These are phyloP conservation scores for Arxiozyma bovina DNA, from an alignment of 1,139 yeast species.

Conservation along the genomic window DNA sequence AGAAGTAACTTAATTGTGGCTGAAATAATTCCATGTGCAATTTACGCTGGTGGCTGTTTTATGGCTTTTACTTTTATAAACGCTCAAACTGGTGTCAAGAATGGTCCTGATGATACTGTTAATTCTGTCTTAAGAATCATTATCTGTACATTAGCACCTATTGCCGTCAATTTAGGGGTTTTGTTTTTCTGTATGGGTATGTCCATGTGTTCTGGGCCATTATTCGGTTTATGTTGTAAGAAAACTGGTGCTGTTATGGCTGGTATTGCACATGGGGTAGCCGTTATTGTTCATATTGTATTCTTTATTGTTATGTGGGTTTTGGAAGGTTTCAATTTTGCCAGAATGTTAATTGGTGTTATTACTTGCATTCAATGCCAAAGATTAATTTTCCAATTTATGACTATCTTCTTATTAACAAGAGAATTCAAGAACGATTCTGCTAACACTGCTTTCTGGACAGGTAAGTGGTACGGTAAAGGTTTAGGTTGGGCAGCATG, in stretches of 20 bases:
- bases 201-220: conserved; percentile 96
- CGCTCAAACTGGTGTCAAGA: conserved; percentile 89
- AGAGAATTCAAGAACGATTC: conserved; percentile 97
- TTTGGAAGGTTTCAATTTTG: conserved; percentile 82
- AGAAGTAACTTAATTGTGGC: conserved; percentile 79
- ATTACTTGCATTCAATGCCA: conserved; percentile 79
- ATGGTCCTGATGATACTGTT: conserved; percentile 41
- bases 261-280: conserved; percentile 91
- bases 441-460: conserved; percentile 98
- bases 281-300: conserved; percentile 74
- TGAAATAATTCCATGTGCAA: conserved; percentile 73
- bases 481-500: conserved; percentile 94
- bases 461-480: conserved; percentile 97
- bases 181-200: conserved; percentile 62
- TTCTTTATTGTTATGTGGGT: conserved; percentile 97
- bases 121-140: conserved; percentile 80
- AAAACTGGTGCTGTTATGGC: conserved; percentile 97
- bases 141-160: conserved; percentile 86
- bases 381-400: conserved; percentile 76
- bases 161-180: conserved; percentile 82
- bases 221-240: conserved; percentile 92
- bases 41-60: conserved; percentile 86
- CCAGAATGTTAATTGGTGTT: conserved; percentile 81
- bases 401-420: conserved; percentile 73
- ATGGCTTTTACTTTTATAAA: conserved; percentile 89